A percentile compares a stretch with the other conserved stretches of the same genome.
These are phyloP conservation scores for Penicillium sp. DNA, from an alignment of 2,329 filamentous ascomycete species.

Conservation along the genomic window DNA sequence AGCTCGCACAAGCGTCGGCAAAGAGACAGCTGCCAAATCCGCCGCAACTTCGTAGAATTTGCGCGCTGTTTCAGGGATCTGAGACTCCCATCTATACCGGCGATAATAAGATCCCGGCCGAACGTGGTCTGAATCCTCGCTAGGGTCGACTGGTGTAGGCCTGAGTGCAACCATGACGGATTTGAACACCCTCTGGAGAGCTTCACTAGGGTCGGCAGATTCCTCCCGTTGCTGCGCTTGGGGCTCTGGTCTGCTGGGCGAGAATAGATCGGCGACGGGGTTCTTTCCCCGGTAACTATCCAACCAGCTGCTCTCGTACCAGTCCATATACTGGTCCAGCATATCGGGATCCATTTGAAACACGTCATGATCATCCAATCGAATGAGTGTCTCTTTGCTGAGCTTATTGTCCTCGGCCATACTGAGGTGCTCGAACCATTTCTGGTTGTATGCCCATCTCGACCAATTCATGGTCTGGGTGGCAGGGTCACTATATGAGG, in stretches of 20 bases:
- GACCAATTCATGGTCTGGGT: conserved; percentile 65
- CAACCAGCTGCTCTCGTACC: conserved; percentile 64
- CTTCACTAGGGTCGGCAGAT: conserved; percentile 23
- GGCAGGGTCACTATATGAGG: conserved; percentile 52
- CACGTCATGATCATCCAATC: conserved; percentile 58
- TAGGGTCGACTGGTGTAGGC: conserved; percentile 35
- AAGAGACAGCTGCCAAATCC: conserved; percentile 46
- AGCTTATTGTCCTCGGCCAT: conserved; percentile 29
- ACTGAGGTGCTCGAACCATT: conserved; percentile 33
- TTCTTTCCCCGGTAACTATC: conserved; percentile 27
- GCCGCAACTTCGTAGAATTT: conserved; percentile 51
- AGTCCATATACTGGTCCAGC: conserved; percentile 72
- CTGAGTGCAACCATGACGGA: conserved; percentile 42
- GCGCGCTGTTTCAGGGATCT: conserved; percentile 44
- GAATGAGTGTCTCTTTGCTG: conserved; percentile 47
- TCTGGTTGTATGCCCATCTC: conserved; percentile 57
- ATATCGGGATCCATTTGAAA: conserved; percentile 56
- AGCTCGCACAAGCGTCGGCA: conserved; percentile 48
- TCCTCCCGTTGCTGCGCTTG: conserved; percentile 10
- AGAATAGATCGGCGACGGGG: conserved; percentile 42
- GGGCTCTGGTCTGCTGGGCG: conserved; percentile 24
- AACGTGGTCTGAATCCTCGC: conserved; percentile 30
- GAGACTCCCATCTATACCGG: conserved; percentile 45
- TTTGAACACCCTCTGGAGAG: conserved; percentile 37
- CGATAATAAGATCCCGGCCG: conserved; percentile 50